Evolutionary conservation across 2,329 filamentous ascomycete species (phyloP).

Genomic region (Aspergillus awamori): DNA sequence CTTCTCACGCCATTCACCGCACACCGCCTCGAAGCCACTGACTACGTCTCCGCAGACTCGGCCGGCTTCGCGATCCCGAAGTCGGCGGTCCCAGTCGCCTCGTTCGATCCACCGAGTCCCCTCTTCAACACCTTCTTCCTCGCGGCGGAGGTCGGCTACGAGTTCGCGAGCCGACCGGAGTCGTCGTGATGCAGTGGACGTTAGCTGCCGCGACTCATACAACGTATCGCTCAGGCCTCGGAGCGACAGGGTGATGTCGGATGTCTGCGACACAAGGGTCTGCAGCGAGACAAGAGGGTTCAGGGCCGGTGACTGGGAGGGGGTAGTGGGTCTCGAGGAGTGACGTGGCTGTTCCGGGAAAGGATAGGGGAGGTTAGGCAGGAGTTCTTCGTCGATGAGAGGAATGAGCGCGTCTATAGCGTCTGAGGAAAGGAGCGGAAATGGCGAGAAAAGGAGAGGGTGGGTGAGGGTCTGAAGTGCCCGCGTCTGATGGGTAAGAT

Average conservation of each 20-base stretch:
- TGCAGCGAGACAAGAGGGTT: conserved; percentile 66
- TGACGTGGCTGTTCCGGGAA: conserved; percentile 35
- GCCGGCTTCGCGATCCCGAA: conserved; percentile 78
- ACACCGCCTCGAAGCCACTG: conserved; percentile 88
- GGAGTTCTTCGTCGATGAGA: conserved; percentile 56
- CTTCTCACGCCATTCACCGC: conserved; percentile 78
- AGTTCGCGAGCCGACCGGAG: conserved; percentile 82
- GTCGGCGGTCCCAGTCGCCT: conserved; percentile 79
- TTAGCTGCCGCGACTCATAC: conserved; percentile 91
- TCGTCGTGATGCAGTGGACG: conserved; percentile 75
- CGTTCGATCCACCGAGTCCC: conserved; percentile 78
- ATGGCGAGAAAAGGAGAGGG: conserved; percentile 60
- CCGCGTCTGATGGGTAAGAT: conserved; percentile 64
- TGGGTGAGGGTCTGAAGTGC: conserved; percentile 61
- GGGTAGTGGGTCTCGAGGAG: conserved; percentile 33
- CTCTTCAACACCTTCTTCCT: conserved; percentile 80
- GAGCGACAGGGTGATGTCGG: conserved; percentile 75
- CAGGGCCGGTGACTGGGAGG: conserved; percentile 33
- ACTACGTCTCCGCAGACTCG: conserved; percentile 84
- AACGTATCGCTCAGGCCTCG: conserved; percentile 87
- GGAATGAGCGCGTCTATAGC: conserved; percentile 61
- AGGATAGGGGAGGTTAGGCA: conserved; percentile 55
- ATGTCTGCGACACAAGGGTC: conserved; percentile 69
- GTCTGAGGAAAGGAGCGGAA: conserved; percentile 56
- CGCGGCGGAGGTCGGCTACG: conserved; percentile 79